Percentiles rank a stretch among this genome's conserved stretches.
Conservation (phyloP, 2,329 filamentous ascomycete genomes). For the Cladobotryum protrusum region DNA sequence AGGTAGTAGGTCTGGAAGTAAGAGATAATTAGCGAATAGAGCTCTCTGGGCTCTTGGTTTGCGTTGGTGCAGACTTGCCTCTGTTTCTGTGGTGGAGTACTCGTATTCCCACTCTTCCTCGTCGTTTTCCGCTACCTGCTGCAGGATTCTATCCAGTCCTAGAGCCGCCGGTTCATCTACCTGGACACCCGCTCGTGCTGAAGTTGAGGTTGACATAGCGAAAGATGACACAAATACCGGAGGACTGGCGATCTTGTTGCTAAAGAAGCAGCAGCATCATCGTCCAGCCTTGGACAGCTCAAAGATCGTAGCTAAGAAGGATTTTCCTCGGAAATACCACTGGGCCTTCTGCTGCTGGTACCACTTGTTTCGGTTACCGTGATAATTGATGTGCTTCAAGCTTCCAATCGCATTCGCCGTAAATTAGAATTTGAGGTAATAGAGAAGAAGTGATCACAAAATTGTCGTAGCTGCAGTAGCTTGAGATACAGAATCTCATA, state of each 20-base stretch:
- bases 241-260: neutral
- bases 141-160: slow-evolving; percentile 21
- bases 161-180: slow-evolving; percentile 23
- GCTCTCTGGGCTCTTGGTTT: neutral
- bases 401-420: too few species aligned
- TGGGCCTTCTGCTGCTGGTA: too few species aligned
- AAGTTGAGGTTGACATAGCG: slow-evolving; percentile 4
- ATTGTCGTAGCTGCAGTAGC: neutral
- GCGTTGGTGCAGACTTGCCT: slow-evolving; percentile 33
- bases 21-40: neutral
- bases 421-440: too few species aligned
- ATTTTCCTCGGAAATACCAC: too few species aligned
- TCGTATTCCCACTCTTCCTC: slow-evolving; percentile 63
- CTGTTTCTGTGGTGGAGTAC: slow-evolving; percentile 57
- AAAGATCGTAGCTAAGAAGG: too few species aligned
- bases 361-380: too few species aligned
- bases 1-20: slow-evolving; percentile 53
- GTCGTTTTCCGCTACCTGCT: slow-evolving; percentile 29
- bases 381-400: too few species aligned
- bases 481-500: neutral
- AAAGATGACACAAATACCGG: neutral
- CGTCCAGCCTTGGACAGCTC: neutral
- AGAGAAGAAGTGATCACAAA: too few species aligned
- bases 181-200: slow-evolving; percentile 4
- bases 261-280: neutral